Conservation (phyloP, 108 stramenopile species). For the Fragilaria crotonensis region DNA sequence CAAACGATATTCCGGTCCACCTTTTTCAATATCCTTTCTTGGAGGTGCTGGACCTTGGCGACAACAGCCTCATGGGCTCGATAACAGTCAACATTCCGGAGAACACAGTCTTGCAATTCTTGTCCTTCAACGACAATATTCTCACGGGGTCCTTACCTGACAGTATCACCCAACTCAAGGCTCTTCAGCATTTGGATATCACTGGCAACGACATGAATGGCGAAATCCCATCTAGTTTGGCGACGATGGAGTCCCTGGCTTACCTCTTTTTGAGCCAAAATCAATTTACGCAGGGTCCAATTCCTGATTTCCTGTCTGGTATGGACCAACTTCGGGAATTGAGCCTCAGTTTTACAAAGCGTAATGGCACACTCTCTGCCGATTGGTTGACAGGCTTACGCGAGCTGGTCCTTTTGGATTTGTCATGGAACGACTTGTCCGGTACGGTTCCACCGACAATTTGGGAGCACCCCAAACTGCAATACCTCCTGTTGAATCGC, state of each 20-base stretch:
- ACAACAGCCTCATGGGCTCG: slow-evolving; percentile 5
- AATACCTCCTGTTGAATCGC: slow-evolving; percentile 18
- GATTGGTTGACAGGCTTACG: slow-evolving; percentile 15
- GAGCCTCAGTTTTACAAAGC: slow-evolving; percentile 25
- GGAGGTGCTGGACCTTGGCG: background rate
- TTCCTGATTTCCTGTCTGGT: slow-evolving; percentile 26
- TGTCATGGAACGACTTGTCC: slow-evolving; percentile 22
- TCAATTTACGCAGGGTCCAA: slow-evolving; percentile 17
- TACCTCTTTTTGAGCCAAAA: slow-evolving; percentile 42
- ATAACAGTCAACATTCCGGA: slow-evolving; percentile 8
- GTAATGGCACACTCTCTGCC: slow-evolving; percentile 27
- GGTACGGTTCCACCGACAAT: slow-evolving; percentile 17
- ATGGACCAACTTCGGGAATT: slow-evolving; percentile 29
- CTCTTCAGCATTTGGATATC: slow-evolving; percentile 12
- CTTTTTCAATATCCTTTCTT: background rate
- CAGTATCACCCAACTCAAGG: background rate
- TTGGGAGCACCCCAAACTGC: slow-evolving; percentile 5
- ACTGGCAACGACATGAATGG: slow-evolving; percentile 9
- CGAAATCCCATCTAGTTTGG: slow-evolving; percentile 13
- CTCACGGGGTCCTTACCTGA: background rate
- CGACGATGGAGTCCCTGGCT: slow-evolving; percentile 4
- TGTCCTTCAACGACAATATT: slow-evolving; percentile 2
- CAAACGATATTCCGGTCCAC: background rate
- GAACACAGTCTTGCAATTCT: slow-evolving; percentile 2
- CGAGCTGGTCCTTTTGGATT: slow-evolving; percentile 27